These are phyloP conservation scores for Medicago ruthenica DNA, from an alignment of 306 rosid genomes.

Conservation along the genomic window DNA sequence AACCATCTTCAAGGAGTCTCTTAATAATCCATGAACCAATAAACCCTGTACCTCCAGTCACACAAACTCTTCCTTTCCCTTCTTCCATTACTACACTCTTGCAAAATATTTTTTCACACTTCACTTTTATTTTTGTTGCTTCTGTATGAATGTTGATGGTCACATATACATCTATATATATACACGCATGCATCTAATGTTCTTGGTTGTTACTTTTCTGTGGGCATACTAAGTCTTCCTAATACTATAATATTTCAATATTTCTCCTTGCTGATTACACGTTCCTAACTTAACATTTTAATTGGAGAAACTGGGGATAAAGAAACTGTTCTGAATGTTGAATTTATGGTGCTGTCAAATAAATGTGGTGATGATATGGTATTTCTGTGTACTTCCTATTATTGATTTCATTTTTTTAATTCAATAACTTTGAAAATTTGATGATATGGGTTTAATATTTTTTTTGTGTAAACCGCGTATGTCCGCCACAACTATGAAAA, in stretches of 20 bases:
- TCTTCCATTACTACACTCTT: constrained; percentile 30
- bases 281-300: neutral
- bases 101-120: neutral
- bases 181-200: neutral
- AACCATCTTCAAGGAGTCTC: constrained; percentile 58
- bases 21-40: constrained; percentile 58
- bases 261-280: neutral
- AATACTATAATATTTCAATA: neutral
- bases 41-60: constrained; percentile 61
- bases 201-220: neutral
- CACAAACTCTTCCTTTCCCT: constrained; percentile 47
- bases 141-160: neutral
- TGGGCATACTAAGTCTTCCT: neutral
- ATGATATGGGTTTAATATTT: too few species aligned
- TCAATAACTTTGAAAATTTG: neutral
- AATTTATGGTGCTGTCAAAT: neutral
- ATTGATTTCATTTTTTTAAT: neutral
- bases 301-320: neutral
- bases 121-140: neutral
- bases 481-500: too few species aligned
- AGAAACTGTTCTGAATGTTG: neutral
- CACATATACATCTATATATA: neutral
- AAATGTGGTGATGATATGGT: neutral
- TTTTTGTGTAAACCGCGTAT: too few species aligned
- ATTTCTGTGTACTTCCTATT: neutral